phyloP scores from a whole-genome alignment of 208 protist genomes.

The Acanthamoeba castellanii region DNA sequence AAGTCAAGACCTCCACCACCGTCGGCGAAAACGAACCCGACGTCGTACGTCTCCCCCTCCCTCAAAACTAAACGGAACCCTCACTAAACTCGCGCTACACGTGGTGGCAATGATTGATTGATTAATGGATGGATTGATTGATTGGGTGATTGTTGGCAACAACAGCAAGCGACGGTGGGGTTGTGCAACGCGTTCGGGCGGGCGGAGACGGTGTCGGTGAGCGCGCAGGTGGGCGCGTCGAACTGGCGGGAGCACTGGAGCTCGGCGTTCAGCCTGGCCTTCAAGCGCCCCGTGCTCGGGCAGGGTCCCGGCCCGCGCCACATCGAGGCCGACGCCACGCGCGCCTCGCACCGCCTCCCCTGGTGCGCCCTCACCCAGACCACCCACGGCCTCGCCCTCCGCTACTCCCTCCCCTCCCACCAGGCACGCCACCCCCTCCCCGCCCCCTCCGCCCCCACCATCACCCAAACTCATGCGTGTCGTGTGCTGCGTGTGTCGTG shows the following conservation, averaged over 20 bases:
- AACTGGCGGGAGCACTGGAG: constrained; percentile 2
- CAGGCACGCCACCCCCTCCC: not conserved
- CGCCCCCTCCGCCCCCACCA: too few relatives aligned
- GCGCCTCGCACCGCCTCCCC: not conserved
- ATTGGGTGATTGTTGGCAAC: not conserved
- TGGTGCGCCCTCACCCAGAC: constrained; percentile 14
- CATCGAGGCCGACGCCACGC: not conserved
- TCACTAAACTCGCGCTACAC: too few relatives aligned
- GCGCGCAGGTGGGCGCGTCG: not conserved
- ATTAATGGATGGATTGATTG: too few relatives aligned
- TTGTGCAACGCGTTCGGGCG: constrained; percentile 22
- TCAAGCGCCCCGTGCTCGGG: not conserved
- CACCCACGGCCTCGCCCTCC: not conserved
- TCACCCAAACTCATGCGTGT: not conserved
- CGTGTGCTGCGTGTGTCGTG: not conserved
- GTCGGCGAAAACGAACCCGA: constrained; percentile 26
- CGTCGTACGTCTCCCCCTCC: not conserved
- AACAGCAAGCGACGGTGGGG: constrained; percentile 4
- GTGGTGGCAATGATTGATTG: too few relatives aligned
- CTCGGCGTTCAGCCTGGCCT: not conserved
- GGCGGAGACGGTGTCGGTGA: constrained; percentile 25
- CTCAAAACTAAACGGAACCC: too few relatives aligned
- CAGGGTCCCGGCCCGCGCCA: not conserved
- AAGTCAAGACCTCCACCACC: constrained; percentile 45
- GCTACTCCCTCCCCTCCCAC: not conserved